Evolutionary conservation across 331 rosid genomes (phyloP).

Genomic region (Stylosanthes scabra): DNA sequence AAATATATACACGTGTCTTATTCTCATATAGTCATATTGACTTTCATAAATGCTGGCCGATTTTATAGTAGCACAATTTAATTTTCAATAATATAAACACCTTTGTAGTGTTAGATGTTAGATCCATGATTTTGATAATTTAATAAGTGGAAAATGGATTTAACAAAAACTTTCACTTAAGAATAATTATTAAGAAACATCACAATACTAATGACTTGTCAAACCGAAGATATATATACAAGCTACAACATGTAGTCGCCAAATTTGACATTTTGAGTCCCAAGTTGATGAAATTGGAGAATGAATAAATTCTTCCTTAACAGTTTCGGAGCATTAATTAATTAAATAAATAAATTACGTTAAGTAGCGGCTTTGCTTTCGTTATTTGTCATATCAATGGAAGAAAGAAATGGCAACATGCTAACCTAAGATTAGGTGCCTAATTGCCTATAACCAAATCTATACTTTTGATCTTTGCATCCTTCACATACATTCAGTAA

Average conservation of each 20-base stretch:
- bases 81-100: no score
- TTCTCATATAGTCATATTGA: no score
- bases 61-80: no score
- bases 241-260: constrained; percentile 11
- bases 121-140: neutral
- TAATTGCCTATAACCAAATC: neutral
- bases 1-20: no score
- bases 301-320: neutral
- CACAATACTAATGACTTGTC: neutral
- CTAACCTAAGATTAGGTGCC: constrained; percentile 1
- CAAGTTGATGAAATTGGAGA: neutral
- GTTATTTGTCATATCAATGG: neutral
- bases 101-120: neutral
- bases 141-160: neutral
- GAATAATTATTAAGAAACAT: neutral
- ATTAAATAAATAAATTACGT: no score
- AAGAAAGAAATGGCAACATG: constrained; percentile 9
- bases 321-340: neutral
- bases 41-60: no score
- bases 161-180: no score
- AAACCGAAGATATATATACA: neutral
- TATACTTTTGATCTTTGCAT: neutral
- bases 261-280: constrained; percentile 25
- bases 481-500: constrained; percentile 10
- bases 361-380: neutral